Percentiles rank a stretch among this genome's conserved stretches.
These are phyloP conservation scores for Aspergillus panamensis DNA, from an alignment of 495 filamentous ascomycete species.

Conservation along the genomic window DNA sequence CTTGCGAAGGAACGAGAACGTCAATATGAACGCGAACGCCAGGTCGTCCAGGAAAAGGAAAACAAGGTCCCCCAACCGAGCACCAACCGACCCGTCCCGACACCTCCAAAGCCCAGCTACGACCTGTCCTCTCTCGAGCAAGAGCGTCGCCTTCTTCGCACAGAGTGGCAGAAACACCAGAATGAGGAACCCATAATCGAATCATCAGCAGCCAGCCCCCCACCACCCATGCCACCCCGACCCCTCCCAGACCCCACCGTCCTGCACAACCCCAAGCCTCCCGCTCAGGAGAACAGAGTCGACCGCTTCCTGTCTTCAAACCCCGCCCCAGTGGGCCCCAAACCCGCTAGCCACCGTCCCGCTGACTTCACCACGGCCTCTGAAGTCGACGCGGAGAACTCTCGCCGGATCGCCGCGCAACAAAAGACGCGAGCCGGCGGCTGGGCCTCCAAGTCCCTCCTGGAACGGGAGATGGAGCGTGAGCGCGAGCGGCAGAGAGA, in stretches of 20 bases:
- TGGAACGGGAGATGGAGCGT: conserved; percentile 94
- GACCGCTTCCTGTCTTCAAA: conserved; percentile 52
- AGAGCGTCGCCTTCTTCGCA: conserved; percentile 70
- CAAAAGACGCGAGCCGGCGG: conserved; percentile 68
- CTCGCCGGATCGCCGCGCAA: conserved; percentile 59
- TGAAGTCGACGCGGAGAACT: conserved; percentile 68
- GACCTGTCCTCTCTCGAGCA: conserved; percentile 68
- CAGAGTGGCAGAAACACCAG: conserved; percentile 60
- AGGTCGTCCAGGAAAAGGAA: conserved; percentile 47
- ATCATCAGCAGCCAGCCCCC: conserved; percentile 20
- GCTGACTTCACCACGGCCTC: conserved; percentile 58
- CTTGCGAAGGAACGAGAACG: conserved; percentile 80
- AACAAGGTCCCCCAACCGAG: conserved; percentile 34
- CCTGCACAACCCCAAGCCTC: conserved; percentile 32
- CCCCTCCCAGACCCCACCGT: conserved; percentile 52
- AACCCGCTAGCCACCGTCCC: conserved; percentile 40
- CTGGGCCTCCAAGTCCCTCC: conserved; percentile 74
- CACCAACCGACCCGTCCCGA: conserved; percentile 40
- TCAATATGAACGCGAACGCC: conserved; percentile 77
- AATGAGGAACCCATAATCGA: conserved; percentile 33
- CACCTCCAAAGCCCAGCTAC: conserved; percentile 54
- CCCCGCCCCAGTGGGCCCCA: conserved; percentile 39
- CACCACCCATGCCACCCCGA: conserved; percentile 28
- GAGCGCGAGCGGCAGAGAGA: conserved; percentile 90
- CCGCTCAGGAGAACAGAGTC: conserved; percentile 32